These are phyloP conservation scores for Lomentospora prolificans DNA, from an alignment of 2,329 filamentous ascomycete genomes.

Conservation along the genomic window DNA sequence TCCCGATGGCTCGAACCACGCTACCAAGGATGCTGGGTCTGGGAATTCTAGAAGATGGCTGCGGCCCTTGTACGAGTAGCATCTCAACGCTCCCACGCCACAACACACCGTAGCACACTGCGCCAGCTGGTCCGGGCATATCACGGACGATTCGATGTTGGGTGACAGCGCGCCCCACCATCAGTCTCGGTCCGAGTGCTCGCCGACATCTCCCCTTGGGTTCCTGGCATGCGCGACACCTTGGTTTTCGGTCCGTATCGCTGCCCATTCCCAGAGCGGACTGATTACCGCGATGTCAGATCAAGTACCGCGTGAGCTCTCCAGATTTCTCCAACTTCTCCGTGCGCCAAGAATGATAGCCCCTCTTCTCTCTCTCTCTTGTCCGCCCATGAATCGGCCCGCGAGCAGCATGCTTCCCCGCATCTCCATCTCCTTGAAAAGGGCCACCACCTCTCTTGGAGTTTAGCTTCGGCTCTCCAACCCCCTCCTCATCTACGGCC, in stretches of 20 bases:
- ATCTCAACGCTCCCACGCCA: too few species aligned
- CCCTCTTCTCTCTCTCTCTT: too few species aligned
- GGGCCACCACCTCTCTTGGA: background rate
- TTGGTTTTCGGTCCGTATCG: constrained; percentile 2
- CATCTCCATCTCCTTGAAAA: background rate
- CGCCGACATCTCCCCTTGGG: background rate
- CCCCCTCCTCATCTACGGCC: background rate
- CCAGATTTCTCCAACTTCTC: background rate
- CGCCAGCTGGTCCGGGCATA: background rate
- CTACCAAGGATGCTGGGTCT: too few species aligned
- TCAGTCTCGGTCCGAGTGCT: background rate
- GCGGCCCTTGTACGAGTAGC: too few species aligned
- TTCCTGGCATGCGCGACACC: background rate
- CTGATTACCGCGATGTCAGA: too few species aligned
- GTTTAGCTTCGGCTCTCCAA: too few species aligned
- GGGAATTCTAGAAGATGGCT: too few species aligned
- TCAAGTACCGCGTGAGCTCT: too few species aligned
- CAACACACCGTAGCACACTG: too few species aligned
- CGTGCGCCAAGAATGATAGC: background rate
- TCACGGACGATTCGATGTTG: background rate
- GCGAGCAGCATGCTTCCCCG: background rate
- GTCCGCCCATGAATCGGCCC: background rate
- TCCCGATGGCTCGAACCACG: too few species aligned
- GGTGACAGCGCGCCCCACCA: constrained; percentile 1
- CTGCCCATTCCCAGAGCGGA: too few species aligned